Conservation (phyloP, 768 basidiomycete species). For the Mycena galericulata region DNA sequence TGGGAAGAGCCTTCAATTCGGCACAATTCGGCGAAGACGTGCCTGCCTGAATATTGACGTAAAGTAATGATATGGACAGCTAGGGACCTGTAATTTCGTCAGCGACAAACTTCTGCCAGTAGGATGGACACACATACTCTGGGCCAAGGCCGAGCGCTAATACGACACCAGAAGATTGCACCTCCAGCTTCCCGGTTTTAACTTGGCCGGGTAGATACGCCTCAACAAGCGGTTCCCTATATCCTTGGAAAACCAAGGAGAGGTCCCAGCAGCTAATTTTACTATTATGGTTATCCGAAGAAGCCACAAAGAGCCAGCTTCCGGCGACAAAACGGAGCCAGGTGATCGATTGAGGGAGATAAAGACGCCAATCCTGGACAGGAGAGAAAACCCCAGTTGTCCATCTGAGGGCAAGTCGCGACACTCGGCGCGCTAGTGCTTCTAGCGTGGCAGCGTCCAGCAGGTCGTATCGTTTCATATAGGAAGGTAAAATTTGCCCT, state of each 20-base stretch:
- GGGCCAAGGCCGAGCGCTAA: constrained; percentile 21
- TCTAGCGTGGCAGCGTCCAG: background rate
- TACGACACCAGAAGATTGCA: constrained; percentile 10
- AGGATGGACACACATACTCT: background rate
- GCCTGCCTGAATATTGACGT: background rate
- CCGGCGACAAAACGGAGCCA: constrained; percentile 28
- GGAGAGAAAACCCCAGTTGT: background rate
- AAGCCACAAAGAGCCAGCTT: too few relatives aligned
- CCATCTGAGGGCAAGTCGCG: background rate
- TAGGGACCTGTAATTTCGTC: background rate
- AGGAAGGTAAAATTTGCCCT: background rate
- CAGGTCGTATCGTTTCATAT: background rate
- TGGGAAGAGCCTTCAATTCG: constrained; percentile 17
- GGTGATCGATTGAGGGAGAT: constrained; percentile 24
- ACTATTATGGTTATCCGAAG: constrained; percentile 24
- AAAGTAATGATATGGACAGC: constrained; percentile 14
- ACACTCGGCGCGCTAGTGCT: constrained; percentile 2
- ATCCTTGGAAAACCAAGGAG: background rate
- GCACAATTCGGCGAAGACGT: constrained; percentile 5
- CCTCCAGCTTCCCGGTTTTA: constrained; percentile 22
- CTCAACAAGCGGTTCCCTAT: constrained; percentile 10
- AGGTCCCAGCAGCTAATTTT: constrained; percentile 32
- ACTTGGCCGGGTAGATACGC: constrained; percentile 24
- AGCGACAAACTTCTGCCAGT: background rate
- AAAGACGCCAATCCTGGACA: background rate